Base-by-base conservation (phyloP, 192 early-diverging fungal genomes). In the Backusella circina region DNA sequence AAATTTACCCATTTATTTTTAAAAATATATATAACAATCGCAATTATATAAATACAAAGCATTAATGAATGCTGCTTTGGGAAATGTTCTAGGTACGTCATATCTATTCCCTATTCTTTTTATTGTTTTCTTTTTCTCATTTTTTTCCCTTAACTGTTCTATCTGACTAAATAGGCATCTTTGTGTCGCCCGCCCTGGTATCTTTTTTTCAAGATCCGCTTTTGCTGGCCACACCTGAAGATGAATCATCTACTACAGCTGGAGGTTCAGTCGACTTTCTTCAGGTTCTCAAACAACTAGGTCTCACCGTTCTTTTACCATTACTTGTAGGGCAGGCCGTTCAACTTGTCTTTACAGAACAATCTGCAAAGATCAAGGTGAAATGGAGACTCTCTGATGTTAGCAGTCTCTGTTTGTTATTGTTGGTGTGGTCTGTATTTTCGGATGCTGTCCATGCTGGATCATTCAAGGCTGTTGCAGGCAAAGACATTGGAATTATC, bases 371-470 rank as follows among this genome's bases (percentile, higher is more conserved):
- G 69, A 76, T 89, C 35, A 82, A 84, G 57, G 84, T 37, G 6
- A 84, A 80, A 65, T 82, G 87, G 10, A 87, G 86, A 36, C 79
- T 91, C 41, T 78, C 87, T 0, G 84, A 86, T 18, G 36, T 93
- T 61, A 91, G 89, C 72, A 85, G 81, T 67, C 30, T 81, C 3
- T 79, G 88, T 73, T 86, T 93, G 3, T 77, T 93, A 54, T 79
- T 89, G 30, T 73, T 93, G n/a, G 91, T 93, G 15, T 92, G 89
- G 90, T 87, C 85, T 28, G 88, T 91, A 8, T 93, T 92, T 74
- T 91, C 88, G 72, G 91, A 93, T 78, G 88, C 92, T 5, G 88
- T 93, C 69, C 37, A 82, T 32, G 83, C 86, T 47, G 70, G 88
- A 68, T 83, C 90, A 2, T 89, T 85, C 44, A 67, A 80, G 10